phyloP scores from a whole-genome alignment of 768 basidiomycete genomes.

The Boletus rufocinnamomeus region DNA sequence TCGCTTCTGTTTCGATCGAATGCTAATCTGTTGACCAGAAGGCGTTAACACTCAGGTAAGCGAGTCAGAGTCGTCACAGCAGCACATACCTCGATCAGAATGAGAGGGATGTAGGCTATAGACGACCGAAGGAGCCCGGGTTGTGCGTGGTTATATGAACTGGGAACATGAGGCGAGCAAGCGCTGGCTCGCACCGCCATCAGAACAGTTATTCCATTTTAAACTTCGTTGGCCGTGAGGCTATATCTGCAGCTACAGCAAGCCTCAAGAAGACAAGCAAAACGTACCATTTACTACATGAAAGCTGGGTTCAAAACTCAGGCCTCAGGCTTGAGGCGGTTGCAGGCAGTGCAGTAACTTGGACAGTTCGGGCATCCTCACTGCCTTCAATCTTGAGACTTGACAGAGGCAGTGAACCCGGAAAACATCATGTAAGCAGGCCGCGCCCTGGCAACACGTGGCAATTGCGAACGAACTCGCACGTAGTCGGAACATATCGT shows the following conservation, averaged over 20 bases:
- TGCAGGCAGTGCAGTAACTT: neutral
- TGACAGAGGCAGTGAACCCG: too few relatives aligned
- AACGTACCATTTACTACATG: neutral
- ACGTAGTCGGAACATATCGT: too few relatives aligned
- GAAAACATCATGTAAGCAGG: too few relatives aligned
- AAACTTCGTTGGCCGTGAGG: neutral
- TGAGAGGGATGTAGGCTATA: neutral
- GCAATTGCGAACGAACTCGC: too few relatives aligned
- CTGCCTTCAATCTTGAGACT: too few relatives aligned
- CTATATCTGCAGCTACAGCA: neutral
- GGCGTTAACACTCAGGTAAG: too few relatives aligned
- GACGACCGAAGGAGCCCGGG: neutral
- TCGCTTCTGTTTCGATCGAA: neutral
- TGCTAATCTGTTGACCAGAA: neutral
- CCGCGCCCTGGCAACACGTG: too few relatives aligned
- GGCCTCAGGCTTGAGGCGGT: neutral
- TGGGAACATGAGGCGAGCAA: slow-evolving; percentile 2
- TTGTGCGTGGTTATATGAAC: neutral
- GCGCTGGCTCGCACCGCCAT: slow-evolving; percentile 6
- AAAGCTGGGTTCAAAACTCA: neutral
- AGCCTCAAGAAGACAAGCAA: neutral
- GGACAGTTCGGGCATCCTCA: too few relatives aligned
- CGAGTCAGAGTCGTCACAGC: neutral
- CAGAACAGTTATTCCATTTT: neutral
- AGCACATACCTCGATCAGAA: neutral